Evolutionary conservation across 2,329 filamentous ascomycete genomes (phyloP).

Genomic region (Penicillium sp.): DNA sequence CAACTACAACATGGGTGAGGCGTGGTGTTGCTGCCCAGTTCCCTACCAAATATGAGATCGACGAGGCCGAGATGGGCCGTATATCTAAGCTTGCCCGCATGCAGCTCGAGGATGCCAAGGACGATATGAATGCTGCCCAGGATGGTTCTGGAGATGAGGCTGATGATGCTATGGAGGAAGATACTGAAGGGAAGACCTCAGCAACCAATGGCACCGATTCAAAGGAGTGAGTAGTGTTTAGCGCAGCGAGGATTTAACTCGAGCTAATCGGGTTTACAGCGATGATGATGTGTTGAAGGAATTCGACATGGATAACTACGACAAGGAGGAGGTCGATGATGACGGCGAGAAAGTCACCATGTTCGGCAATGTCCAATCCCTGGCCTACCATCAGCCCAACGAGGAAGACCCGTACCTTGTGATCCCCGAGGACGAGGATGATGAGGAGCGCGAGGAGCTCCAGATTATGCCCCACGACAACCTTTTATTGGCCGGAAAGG

Average conservation of each 20-base stretch:
- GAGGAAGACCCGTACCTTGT: conserved; percentile 96
- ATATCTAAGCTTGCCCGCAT: conserved; percentile 66
- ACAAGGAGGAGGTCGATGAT: conserved; percentile 66
- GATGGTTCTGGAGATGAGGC: conserved; percentile 36
- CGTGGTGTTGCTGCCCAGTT: conserved; percentile 68
- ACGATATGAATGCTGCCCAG: conserved; percentile 68
- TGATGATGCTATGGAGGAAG: conserved; percentile 20
- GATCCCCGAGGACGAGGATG: conserved; percentile 66
- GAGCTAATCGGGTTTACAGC: conserved; percentile 23
- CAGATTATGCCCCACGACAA: conserved; percentile 91
- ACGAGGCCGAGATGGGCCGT: conserved; percentile 65
- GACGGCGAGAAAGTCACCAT: conserved; percentile 67
- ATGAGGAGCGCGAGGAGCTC: conserved; percentile 85
- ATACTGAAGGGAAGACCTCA: conserved; percentile 19
- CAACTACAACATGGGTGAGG: conserved; percentile 65
- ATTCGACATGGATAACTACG: conserved; percentile 93
- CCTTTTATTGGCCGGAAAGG: conserved; percentile 78
- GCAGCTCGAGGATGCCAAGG: conserved; percentile 83
- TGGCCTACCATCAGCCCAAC: conserved; percentile 89
- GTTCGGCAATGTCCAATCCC: conserved; percentile 88
- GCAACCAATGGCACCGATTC: conserved; percentile 15
- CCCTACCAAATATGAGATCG: conserved; percentile 63
- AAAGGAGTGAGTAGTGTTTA: conserved; percentile 16
- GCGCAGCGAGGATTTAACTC: not conserved
- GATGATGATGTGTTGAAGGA: conserved; percentile 86